Evolutionary conservation across 2,329 filamentous ascomycete genomes (phyloP), one percentile per base, ranked within the genome.

Genomic region (Fusarium torulosum): DNA sequence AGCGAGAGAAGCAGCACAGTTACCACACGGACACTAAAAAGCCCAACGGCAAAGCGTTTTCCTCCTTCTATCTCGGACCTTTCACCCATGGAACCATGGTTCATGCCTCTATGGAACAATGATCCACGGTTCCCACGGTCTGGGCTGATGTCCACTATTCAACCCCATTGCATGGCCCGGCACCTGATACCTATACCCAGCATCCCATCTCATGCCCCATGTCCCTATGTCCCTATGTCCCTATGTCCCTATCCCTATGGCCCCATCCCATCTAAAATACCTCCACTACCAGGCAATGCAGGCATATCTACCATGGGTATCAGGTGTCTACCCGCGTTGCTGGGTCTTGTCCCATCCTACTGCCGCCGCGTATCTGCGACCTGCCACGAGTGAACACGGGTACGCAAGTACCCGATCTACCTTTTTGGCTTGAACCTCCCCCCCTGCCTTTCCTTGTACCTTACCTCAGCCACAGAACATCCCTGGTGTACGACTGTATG

Each of bases 351-450:
- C 35, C 41, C 23, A 40, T 52, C 27, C 25, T 33, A 41, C 44
- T 63, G 31, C 50, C 44, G 59, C 29, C 38, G 49, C 45, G 59
- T 63, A 63, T 63, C 60, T 63, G 59, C 59, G 42, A 63, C 52
- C 42, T 63, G 19, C 60, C 45, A 59, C 37, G 35, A 49, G 45
- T 29, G 23, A 14, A 19, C 23, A 60, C 55, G 45, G 55, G 31
- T 56, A 59, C 46, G 59, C 52, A 64, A 41, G 59, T 47, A 53
- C 21, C 60, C 60, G 59, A 63, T 63, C 59, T 51, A 56, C 42
- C 31, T 31, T 33, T 29, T 29, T 59, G 40, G 40, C 49, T 35
- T 21, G 41, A 37, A 56, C 38, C 29, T 45, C 40, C 13, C 35
- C 53, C 27, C 33, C 38, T 25, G 27, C 33, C 42, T 23, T 55